phyloP scores from a whole-genome alignment of 495 filamentous ascomycete genomes.

The Neurospora intermedia region DNA sequence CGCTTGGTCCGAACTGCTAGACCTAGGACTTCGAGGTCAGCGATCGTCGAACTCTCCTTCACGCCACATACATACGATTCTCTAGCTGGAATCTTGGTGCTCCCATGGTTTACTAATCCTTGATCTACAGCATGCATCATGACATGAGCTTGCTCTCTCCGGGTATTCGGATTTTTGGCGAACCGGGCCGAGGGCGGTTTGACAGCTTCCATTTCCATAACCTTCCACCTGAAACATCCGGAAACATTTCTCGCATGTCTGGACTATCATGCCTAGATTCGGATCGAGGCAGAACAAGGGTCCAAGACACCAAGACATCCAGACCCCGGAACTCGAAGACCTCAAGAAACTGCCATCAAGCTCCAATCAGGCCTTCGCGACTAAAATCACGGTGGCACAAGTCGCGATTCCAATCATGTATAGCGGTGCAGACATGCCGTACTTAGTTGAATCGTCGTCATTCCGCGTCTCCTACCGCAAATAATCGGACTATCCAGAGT shows the following conservation, averaged over 20 bases:
- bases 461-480: background rate
- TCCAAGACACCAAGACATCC: background rate
- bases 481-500: background rate
- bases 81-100: background rate
- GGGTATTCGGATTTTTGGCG: background rate
- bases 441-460: background rate
- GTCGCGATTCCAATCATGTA: background rate
- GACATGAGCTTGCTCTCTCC: background rate
- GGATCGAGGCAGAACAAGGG: background rate
- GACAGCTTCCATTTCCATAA: background rate
- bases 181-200: background rate
- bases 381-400: background rate
- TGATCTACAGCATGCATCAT: background rate
- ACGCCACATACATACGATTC: background rate
- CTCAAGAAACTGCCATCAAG: background rate
- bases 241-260: background rate
- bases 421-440: background rate
- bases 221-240: background rate
- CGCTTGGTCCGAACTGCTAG: background rate
- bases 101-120: background rate
- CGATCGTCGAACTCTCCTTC: background rate
- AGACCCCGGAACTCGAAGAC: background rate
- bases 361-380: background rate
- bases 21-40: background rate
- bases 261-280: background rate